A percentile compares a stretch with the other conserved stretches of the same genome.
These are phyloP conservation scores for Microcyclospora tardicrescens DNA, from an alignment of 2,329 filamentous ascomycete species.

Conservation along the genomic window DNA sequence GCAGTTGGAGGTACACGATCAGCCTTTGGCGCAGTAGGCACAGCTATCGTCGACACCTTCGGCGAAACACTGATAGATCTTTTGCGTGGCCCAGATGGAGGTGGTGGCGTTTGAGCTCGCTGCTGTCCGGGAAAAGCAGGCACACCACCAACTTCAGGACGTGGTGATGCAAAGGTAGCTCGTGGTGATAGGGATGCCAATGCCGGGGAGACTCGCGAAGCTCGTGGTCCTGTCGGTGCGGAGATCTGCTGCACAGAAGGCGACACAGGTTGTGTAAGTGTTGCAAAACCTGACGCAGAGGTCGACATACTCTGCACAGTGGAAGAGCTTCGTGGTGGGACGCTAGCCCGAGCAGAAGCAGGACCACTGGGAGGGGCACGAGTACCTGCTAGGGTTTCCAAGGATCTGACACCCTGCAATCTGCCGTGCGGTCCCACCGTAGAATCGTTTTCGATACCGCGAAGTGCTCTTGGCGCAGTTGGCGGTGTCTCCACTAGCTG, in stretches of 20 bases:
- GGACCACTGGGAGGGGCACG: conserved; percentile 15
- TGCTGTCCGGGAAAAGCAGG: conserved; percentile 2
- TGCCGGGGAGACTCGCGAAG: conserved; percentile 13
- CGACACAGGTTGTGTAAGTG: conserved; percentile 13
- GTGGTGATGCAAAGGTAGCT: conserved; percentile 15
- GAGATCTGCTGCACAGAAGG: conserved; percentile 12
- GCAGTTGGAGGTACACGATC: conserved; percentile 17
- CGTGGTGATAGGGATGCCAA: conserved; percentile 14
- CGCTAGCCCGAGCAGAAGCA: background rate
- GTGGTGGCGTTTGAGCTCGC: conserved; percentile 16
- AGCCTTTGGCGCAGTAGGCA: conserved; percentile 26
- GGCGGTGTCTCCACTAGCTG: conserved; percentile 16
- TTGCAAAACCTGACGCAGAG: conserved; percentile 9
- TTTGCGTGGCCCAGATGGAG: conserved; percentile 20
- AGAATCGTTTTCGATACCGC: conserved; percentile 17
- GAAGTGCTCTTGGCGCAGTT: conserved; percentile 21
- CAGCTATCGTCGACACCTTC: conserved; percentile 16
- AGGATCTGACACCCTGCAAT: conserved; percentile 18
- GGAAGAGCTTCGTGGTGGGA: too few relatives aligned
- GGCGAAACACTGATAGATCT: conserved; percentile 24
- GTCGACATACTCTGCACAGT: too few relatives aligned
- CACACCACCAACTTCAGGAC: conserved; percentile 11
- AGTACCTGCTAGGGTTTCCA: conserved; percentile 17
- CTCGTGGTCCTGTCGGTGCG: conserved; percentile 21
- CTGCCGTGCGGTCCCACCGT: conserved; percentile 11